These are phyloP conservation scores for Globisporangium takayamanum DNA, from an alignment of 352 stramenopile genomes.

Conservation along the genomic window DNA sequence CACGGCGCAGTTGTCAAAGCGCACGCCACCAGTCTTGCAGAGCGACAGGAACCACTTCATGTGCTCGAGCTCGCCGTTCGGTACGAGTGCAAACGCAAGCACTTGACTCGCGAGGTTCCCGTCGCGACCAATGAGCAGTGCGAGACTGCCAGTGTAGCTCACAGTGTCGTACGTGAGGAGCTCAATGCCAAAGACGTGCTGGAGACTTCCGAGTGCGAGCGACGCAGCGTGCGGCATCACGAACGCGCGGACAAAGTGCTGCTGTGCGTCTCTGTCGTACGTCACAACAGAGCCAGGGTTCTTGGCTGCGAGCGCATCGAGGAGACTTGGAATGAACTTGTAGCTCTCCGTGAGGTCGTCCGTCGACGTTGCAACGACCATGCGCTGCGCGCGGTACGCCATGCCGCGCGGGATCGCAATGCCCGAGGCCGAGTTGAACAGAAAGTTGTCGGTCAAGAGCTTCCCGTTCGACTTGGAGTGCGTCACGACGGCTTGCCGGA, in stretches of 20 bases:
- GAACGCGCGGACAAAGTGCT: slow-evolving; percentile 69
- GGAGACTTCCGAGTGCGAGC: slow-evolving; percentile 42
- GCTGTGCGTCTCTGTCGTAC: slow-evolving; percentile 54
- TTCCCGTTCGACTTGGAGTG: slow-evolving; percentile 76
- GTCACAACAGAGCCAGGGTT: slow-evolving; percentile 56
- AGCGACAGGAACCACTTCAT: slow-evolving; percentile 72
- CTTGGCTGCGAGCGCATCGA: slow-evolving; percentile 67
- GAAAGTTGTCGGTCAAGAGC: slow-evolving; percentile 72
- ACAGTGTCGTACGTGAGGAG: slow-evolving; percentile 61
- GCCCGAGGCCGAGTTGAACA: slow-evolving; percentile 57
- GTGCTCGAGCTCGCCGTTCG: slow-evolving; percentile 60
- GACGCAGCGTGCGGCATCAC: slow-evolving; percentile 63
- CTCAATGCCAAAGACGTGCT: slow-evolving; percentile 71
- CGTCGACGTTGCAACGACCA: slow-evolving; percentile 67
- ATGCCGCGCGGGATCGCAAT: slow-evolving; percentile 78
- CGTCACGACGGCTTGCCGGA: slow-evolving; percentile 70
- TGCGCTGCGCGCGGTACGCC: slow-evolving; percentile 66
- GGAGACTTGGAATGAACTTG: slow-evolving; percentile 75
- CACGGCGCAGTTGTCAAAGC: slow-evolving; percentile 48
- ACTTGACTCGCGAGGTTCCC: slow-evolving; percentile 64
- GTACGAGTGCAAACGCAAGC: slow-evolving; percentile 59
- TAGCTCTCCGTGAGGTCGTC: slow-evolving; percentile 79
- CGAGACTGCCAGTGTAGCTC: slow-evolving; percentile 59
- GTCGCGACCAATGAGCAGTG: slow-evolving; percentile 55
- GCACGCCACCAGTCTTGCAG: slow-evolving; percentile 43